These are phyloP conservation scores for Odonthalia washingtoniensis DNA, from an alignment of 31 red algal species.

Conservation along the genomic window DNA sequence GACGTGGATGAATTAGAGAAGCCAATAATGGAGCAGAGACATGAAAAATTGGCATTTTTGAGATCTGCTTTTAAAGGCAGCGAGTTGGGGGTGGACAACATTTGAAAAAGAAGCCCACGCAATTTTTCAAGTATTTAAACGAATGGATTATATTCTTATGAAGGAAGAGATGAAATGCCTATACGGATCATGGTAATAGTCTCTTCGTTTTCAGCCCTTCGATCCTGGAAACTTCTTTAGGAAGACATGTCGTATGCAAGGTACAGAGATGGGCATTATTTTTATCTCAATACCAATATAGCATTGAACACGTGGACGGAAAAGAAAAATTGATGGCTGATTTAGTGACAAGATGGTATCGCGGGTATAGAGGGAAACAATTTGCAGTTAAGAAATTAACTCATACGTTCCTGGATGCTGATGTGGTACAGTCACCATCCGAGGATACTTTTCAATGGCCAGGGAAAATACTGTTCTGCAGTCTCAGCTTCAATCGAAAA, in stretches of 20 bases:
- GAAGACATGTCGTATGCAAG: not conserved
- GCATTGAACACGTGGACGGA: conserved; percentile 11
- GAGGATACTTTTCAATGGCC: conserved; percentile 15
- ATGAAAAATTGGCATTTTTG: not conserved
- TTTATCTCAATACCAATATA: conserved; percentile 4
- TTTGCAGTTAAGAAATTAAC: not conserved
- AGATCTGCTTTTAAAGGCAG: not conserved
- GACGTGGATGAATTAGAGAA: not conserved
- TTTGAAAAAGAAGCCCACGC: conserved; percentile 50
- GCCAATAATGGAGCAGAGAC: not conserved
- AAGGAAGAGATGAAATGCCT: conserved; percentile 19
- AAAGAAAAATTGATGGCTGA: conserved; percentile 14
- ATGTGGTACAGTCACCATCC: not conserved
- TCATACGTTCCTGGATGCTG: not conserved
- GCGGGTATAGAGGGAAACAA: not conserved
- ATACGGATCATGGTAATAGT: conserved; percentile 54
- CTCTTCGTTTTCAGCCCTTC: conserved; percentile 40
- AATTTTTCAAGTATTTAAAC: conserved; percentile 23
- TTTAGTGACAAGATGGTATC: not conserved
- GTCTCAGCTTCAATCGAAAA: not conserved
- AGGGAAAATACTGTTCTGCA: not conserved
- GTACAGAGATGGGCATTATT: not conserved
- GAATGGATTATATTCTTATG: conserved; percentile 38
- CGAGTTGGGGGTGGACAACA: conserved; percentile 1
- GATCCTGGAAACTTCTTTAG: not conserved